phyloP scores from a whole-genome alignment of 2,329 filamentous ascomycete genomes.

The Epichloe sp. region DNA sequence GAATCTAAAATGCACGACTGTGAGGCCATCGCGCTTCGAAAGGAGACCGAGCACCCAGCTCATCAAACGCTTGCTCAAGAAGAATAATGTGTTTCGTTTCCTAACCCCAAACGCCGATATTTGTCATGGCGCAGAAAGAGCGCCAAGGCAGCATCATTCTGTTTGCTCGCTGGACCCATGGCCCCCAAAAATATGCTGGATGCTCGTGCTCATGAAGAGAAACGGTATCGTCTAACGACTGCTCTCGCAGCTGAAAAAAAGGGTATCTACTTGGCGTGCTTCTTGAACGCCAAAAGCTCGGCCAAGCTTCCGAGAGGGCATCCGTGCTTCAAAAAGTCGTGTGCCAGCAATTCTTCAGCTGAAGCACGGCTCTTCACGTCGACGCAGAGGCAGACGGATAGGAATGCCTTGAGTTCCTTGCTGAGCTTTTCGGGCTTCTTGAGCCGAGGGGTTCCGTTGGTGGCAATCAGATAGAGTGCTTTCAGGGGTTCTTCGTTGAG shows the following conservation, averaged over 20 bases:
- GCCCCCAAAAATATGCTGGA: not conserved
- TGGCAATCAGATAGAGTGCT: conserved; percentile 93
- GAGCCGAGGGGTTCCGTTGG: conserved; percentile 87
- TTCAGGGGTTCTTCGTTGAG: conserved; percentile 96
- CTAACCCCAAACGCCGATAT: conserved; percentile 7
- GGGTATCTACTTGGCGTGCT: conserved; percentile 46
- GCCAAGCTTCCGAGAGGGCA: conserved; percentile 73
- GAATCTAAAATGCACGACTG: not conserved
- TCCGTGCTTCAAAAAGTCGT: conserved; percentile 90
- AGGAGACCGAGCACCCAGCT: not conserved
- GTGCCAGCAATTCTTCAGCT: conserved; percentile 74
- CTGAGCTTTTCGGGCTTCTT: conserved; percentile 98
- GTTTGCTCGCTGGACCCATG: conserved; percentile 4
- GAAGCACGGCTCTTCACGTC: conserved; percentile 92
- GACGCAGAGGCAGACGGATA: conserved; percentile 91
- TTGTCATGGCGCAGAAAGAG: not conserved
- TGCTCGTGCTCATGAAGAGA: conserved; percentile 1
- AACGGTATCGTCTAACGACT: not conserved
- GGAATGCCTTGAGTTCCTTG: conserved; percentile 94
- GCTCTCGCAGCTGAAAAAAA: not conserved
- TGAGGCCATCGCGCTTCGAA: not conserved
- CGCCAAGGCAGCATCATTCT: conserved; percentile 6
- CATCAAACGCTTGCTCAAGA: conserved; percentile 4
- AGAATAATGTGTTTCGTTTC: not conserved
- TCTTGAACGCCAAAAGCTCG: conserved; percentile 80